Evolutionary conservation across 257 asterid genomes (phyloP), one percentile per base, ranked within the genome.

Genomic region (Nemophila menziesii): DNA sequence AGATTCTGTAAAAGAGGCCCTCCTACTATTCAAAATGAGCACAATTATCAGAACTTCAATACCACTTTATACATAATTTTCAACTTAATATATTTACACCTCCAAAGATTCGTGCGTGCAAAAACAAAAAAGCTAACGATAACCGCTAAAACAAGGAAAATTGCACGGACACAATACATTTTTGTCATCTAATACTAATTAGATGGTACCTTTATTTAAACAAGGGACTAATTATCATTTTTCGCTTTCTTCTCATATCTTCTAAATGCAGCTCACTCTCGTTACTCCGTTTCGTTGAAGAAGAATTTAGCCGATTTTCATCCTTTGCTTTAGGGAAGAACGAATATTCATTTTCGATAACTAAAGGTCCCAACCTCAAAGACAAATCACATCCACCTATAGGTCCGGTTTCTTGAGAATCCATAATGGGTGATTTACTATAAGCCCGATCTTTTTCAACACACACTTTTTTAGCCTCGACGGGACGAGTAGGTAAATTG

Each of bases 331-430:
- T 34, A 40, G 29, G 23, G 39, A 59, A 40, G 62, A 46, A 64
- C 10, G 64, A 47, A 53, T 56, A 50, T 22, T 45, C 53, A 13
- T 34, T 46, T 29, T 40, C 63, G 54, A 34, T 40, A 41, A 24
- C 66, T 22, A 57, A 20, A 43, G 79, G 65, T n/a, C 95, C 98
- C 56, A 89, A 54, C 4, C 93, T 70, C 71, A 84, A 57, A 10
- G 98, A 76, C 52, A 84, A 62, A 69, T 89, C 95, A 52, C 97
- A 89, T 37, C 63, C 78, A 14, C 38, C 45, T 33, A 50, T 69
- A 49, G 57, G 52, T 42, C n/a, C n/a, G 60, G 62, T 44, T 52
- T 66, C 33, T 53, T 46, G 72, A 36, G 26, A 51, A 24, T 16
- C n/a, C 43, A 33, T 48, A 13, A 36, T 54, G 57, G 41, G 70